A percentile compares a stretch with the other conserved stretches of the same genome.
Evolutionary conservation across 352 stramenopile genomes (phyloP).

Genomic region (Globisporangium canariense): DNA sequence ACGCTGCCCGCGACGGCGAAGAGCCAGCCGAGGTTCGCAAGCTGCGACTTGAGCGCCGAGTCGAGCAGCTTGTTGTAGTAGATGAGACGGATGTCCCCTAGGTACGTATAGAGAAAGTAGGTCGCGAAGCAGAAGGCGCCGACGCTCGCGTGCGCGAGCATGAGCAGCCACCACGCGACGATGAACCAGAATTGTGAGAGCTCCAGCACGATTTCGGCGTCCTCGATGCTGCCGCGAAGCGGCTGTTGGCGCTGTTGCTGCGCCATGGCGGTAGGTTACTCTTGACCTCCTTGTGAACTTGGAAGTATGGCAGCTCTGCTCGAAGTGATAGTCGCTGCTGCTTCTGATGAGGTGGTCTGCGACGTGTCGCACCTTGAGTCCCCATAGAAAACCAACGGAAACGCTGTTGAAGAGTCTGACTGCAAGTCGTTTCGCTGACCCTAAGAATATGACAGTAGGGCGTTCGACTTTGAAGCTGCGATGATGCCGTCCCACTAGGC

Average conservation of each 20-base stretch:
- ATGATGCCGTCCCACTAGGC: neutral
- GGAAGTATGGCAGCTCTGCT: too few relatives aligned
- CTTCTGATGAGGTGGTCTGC: neutral
- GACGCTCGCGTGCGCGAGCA: slow-evolving; percentile 24
- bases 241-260: neutral
- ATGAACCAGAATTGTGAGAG: slow-evolving; percentile 20
- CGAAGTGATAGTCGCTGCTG: neutral
- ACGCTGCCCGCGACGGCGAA: slow-evolving; percentile 22
- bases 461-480: neutral
- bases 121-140: slow-evolving; percentile 26
- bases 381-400: neutral
- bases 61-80: slow-evolving; percentile 46
- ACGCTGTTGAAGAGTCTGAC: neutral
- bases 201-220: slow-evolving; percentile 17
- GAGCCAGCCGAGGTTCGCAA: slow-evolving; percentile 25
- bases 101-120: slow-evolving; percentile 29
- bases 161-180: slow-evolving; percentile 23
- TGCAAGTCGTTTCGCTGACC: neutral
- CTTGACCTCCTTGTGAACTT: neutral
- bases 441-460: neutral
- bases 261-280: neutral
- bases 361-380: neutral
- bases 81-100: slow-evolving; percentile 26
- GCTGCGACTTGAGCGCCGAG: slow-evolving; percentile 23
- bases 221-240: neutral